Conservation (phyloP, 192 early-diverging fungal genomes). For the Jimgerdemannia lactiflua region DNA sequence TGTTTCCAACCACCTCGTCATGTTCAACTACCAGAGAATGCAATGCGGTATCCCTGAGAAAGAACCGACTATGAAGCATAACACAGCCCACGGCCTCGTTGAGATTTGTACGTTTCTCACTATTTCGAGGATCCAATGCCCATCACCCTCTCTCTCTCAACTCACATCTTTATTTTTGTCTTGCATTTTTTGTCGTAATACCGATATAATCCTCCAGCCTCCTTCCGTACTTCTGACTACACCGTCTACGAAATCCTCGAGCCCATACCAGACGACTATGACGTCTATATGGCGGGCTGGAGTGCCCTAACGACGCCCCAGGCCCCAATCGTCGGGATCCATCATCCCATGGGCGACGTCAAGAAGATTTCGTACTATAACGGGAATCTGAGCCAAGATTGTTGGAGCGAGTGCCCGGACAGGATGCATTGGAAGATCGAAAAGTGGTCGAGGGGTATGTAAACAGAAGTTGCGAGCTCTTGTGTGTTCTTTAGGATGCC, state of each 20-base stretch:
- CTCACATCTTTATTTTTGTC: too few species aligned
- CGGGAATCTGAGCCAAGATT: slow-evolving; percentile 25
- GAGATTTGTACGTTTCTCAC: slow-evolving; percentile 18
- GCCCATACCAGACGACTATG: slow-evolving; percentile 36
- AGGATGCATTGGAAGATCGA: slow-evolving; percentile 41
- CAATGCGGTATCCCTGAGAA: slow-evolving; percentile 22
- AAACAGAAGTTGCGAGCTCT: neutral
- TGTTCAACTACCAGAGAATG: slow-evolving; percentile 43
- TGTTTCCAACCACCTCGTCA: slow-evolving; percentile 35
- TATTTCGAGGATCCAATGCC: neutral
- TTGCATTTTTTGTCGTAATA: too few species aligned
- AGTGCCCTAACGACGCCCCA: slow-evolving; percentile 12
- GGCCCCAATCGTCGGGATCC: slow-evolving; percentile 37
- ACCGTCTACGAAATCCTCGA: slow-evolving; percentile 39
- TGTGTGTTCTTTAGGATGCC: too few species aligned
- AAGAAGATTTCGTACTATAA: slow-evolving; percentile 45
- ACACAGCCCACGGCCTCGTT: slow-evolving; percentile 38
- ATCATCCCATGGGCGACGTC: slow-evolving; percentile 43
- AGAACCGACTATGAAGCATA: slow-evolving; percentile 25
- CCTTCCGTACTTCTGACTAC: slow-evolving; percentile 27
- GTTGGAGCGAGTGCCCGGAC: slow-evolving; percentile 38
- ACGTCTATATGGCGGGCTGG: slow-evolving; percentile 42
- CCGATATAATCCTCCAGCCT: slow-evolving; percentile 6
- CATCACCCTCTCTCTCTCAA: neutral
- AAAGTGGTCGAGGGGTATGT: slow-evolving; percentile 26